Percentiles rank a stretch among this genome's conserved stretches.
Conservation (phyloP, 2,329 filamentous ascomycete genomes). For the Pseudopyricularia cyperi region DNA sequence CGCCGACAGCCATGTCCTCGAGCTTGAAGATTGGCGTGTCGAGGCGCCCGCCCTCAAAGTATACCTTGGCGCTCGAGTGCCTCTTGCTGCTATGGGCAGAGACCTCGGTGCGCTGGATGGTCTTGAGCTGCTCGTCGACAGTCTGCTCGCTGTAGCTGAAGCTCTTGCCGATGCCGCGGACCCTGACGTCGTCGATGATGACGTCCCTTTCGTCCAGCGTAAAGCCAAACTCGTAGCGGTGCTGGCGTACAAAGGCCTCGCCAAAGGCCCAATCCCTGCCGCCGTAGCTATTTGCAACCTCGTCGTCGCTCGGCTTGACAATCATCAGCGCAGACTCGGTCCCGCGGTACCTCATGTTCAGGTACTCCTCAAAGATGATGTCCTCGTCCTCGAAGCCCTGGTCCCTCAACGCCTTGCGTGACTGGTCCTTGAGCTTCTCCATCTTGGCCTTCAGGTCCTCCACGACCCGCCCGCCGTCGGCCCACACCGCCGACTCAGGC, state of each 20-base stretch:
- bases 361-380: slow-evolving; percentile 77
- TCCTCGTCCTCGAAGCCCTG: slow-evolving; percentile 68
- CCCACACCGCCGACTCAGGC: slow-evolving; percentile 15
- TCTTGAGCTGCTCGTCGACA: slow-evolving; percentile 70
- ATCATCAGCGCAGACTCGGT: slow-evolving; percentile 83
- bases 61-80: slow-evolving; percentile 34
- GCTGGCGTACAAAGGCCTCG: slow-evolving; percentile 52
- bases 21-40: slow-evolving; percentile 57
- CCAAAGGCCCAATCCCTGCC: slow-evolving; percentile 48
- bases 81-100: slow-evolving; percentile 35
- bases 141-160: slow-evolving; percentile 69
- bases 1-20: slow-evolving; percentile 45
- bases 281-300: neutral
- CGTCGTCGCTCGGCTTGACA: neutral
- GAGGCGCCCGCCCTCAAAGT: slow-evolving; percentile 37
- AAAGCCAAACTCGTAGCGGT: slow-evolving; percentile 61
- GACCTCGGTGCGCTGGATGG: slow-evolving; percentile 47
- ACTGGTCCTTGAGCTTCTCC: slow-evolving; percentile 61
- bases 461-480: slow-evolving; percentile 21
- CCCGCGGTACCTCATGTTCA: slow-evolving; percentile 85
- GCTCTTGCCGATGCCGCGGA: slow-evolving; percentile 42
- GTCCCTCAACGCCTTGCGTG: slow-evolving; percentile 34
- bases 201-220: slow-evolving; percentile 53
- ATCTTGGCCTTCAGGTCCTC: slow-evolving; percentile 50
- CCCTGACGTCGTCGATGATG: slow-evolving; percentile 59